phyloP scores from a whole-genome alignment of 2,329 filamentous ascomycete species.

The Ascochyta rabiei region DNA sequence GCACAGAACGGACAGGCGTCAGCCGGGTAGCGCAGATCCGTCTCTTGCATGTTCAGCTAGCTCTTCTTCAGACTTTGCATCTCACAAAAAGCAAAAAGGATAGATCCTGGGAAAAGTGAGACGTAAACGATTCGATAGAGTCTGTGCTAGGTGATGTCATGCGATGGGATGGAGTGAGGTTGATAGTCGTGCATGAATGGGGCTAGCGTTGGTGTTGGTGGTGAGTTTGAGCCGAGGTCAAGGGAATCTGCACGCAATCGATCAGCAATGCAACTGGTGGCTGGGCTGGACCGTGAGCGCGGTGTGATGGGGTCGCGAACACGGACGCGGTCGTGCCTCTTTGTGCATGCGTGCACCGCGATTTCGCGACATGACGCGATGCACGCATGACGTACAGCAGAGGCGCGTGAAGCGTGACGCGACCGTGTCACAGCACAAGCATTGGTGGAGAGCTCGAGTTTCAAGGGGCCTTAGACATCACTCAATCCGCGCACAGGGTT shows the following conservation, averaged over 20 bases:
- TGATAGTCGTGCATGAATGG: slow-evolving; percentile 4
- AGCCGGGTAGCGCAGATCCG: slow-evolving; percentile 49
- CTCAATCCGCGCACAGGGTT: neutral
- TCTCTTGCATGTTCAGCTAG: slow-evolving; percentile 34
- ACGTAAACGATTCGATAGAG: neutral
- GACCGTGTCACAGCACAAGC: neutral
- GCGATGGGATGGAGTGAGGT: neutral
- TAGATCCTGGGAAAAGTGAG: neutral
- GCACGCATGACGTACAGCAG: slow-evolving; percentile 3
- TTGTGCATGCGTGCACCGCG: neutral
- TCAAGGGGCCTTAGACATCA: neutral
- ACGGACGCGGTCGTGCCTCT: neutral
- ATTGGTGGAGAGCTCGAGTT: neutral
- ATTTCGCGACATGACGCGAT: slow-evolving; percentile 5
- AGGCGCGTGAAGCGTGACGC: slow-evolving; percentile 9
- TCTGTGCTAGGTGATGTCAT: neutral
- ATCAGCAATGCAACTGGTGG: slow-evolving; percentile 1
- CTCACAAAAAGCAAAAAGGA: neutral
- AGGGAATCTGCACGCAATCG: slow-evolving; percentile 5
- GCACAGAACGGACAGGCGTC: slow-evolving; percentile 63
- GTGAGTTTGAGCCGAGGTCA: slow-evolving; percentile 9
- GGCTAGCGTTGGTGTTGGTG: slow-evolving; percentile 5
- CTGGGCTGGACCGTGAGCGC: slow-evolving; percentile 4
- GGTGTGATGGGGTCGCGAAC: neutral
- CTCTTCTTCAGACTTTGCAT: neutral